Evolutionary conservation across 2,329 filamentous ascomycete genomes (phyloP).

Genomic region (Diaporthe helianthi): DNA sequence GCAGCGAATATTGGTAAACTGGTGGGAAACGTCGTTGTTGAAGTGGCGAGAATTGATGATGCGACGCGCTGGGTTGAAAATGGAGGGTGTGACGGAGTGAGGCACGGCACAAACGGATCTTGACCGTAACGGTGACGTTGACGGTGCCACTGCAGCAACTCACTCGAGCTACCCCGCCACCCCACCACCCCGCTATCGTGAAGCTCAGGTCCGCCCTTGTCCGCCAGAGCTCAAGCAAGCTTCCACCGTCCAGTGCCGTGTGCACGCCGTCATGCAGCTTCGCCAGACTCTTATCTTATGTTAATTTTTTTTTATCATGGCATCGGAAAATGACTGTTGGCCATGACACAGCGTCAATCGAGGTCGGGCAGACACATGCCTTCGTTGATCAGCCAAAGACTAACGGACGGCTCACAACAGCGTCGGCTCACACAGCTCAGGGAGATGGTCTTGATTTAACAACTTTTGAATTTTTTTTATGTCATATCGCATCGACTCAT

Average conservation of each 20-base stretch:
- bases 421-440: background rate
- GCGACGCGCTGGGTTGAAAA: too few species aligned
- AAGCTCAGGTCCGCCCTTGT: background rate
- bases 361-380: background rate
- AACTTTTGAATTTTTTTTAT: background rate
- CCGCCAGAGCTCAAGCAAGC: background rate
- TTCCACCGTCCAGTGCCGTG: background rate
- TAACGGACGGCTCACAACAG: background rate
- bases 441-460: background rate
- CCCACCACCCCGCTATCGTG: constrained; percentile 2
- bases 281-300: too few species aligned
- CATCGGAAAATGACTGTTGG: too few species aligned
- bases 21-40: background rate
- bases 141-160: background rate
- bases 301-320: too few species aligned
- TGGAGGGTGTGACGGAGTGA: background rate
- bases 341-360: background rate
- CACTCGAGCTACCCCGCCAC: constrained; percentile 8
- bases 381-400: background rate
- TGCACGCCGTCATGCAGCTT: background rate
- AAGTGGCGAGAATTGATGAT: background rate
- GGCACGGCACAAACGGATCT: background rate
- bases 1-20: background rate
- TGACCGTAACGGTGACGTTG: constrained; percentile 8
- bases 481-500: background rate